Percentiles rank a stretch among this genome's conserved stretches.
Evolutionary conservation across 2,329 filamentous ascomycete genomes (phyloP).

Genomic region (Tetracladium maxilliforme): DNA sequence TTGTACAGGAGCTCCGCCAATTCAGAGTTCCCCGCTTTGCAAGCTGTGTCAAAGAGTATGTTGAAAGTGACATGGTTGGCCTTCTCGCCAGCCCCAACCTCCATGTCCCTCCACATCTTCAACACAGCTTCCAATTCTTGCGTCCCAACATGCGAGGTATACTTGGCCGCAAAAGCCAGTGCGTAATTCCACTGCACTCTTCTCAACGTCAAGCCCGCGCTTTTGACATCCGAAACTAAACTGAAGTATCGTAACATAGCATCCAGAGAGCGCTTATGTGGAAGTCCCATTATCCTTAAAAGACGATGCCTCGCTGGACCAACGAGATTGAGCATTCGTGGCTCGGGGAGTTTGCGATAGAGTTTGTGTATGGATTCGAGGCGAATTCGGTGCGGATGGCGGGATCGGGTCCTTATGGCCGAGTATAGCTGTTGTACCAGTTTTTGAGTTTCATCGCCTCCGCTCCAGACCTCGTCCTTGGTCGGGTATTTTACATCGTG

Average conservation of each 20-base stretch:
- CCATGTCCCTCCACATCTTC: conserved; percentile 81
- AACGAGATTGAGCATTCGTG: conserved; percentile 14
- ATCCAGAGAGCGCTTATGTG: conserved; percentile 25
- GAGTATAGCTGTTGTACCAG: too few relatives aligned
- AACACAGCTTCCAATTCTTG: conserved; percentile 54
- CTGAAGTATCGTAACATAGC: conserved; percentile 72
- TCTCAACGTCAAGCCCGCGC: conserved; percentile 53
- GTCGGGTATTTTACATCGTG: too few relatives aligned
- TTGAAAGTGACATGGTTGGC: conserved; percentile 79
- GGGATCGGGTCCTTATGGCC: conserved; percentile 1
- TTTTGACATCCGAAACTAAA: conserved; percentile 70
- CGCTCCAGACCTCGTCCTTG: too few relatives aligned
- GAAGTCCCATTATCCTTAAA: conserved; percentile 13
- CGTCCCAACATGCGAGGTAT: conserved; percentile 41
- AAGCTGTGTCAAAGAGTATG: conserved; percentile 77
- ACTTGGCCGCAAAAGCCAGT: conserved; percentile 63
- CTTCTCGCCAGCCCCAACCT: conserved; percentile 47
- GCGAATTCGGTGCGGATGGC: too few relatives aligned
- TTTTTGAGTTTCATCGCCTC: too few relatives aligned
- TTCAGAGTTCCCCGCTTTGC: conserved; percentile 70
- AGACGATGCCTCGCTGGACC: conserved; percentile 11
- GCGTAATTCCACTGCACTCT: conserved; percentile 70
- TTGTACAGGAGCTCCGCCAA: conserved; percentile 74
- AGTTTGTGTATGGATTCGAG: conserved; percentile 14
- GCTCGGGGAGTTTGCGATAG: conserved; percentile 17